These are phyloP conservation scores for Pseudonitzschia multistriata DNA, from an alignment of 108 stramenopile species.

Conservation along the genomic window DNA sequence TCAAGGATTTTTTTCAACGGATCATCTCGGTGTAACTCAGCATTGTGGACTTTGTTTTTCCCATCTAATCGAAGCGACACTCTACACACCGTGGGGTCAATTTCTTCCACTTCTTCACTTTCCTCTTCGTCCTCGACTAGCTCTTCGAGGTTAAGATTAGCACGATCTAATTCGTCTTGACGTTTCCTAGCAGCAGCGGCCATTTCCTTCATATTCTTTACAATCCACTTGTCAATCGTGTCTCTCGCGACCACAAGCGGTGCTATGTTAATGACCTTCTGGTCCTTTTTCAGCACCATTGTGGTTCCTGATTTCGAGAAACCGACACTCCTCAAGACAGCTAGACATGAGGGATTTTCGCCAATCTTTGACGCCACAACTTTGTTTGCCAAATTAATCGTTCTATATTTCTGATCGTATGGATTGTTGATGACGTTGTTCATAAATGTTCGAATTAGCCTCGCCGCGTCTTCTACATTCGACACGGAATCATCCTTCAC, in stretches of 20 bases:
- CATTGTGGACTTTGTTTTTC: constrained; percentile 70
- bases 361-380: constrained; percentile 65
- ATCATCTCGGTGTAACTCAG: constrained; percentile 55
- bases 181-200: constrained; percentile 64
- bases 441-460: constrained; percentile 61
- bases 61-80: constrained; percentile 68
- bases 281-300: constrained; percentile 57
- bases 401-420: constrained; percentile 65
- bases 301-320: constrained; percentile 40
- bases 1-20: constrained; percentile 46
- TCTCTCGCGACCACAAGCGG: constrained; percentile 74
- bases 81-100: constrained; percentile 35
- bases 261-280: constrained; percentile 64
- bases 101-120: constrained; percentile 49
- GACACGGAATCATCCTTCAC: constrained; percentile 54
- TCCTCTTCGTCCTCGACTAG: constrained; percentile 37
- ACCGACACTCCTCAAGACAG: constrained; percentile 69
- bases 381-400: constrained; percentile 73
- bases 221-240: constrained; percentile 82
- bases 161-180: constrained; percentile 61
- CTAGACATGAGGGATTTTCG: constrained; percentile 42
- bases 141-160: constrained; percentile 38
- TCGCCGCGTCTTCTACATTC: constrained; percentile 73
- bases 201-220: constrained; percentile 66
- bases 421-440: constrained; percentile 73